A percentile compares a stretch with the other conserved stretches of the same genome.
phyloP scores from a whole-genome alignment of 2,329 filamentous ascomycete genomes.

The Ampelomyces quisqualis region DNA sequence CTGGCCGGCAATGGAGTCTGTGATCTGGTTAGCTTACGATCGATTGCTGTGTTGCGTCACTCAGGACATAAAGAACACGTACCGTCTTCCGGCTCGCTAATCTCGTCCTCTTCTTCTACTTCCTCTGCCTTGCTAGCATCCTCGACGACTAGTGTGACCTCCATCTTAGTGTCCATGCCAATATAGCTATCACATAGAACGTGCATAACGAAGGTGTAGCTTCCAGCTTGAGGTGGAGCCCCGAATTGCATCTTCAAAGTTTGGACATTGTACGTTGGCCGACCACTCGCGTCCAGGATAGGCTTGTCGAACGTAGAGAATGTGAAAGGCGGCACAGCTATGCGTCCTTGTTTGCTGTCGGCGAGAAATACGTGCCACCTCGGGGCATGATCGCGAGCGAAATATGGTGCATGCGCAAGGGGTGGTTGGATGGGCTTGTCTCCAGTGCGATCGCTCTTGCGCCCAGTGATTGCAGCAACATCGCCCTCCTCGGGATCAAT shows the following conservation, averaged over 20 bases:
- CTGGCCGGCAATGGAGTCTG: slow-evolving; percentile 86
- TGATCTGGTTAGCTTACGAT: slow-evolving; percentile 32
- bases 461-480: slow-evolving; percentile 77
- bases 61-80: slow-evolving; percentile 45
- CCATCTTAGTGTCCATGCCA: slow-evolving; percentile 88
- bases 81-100: slow-evolving; percentile 98
- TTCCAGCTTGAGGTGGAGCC: slow-evolving; percentile 85
- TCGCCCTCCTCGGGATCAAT: slow-evolving; percentile 92
- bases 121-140: slow-evolving; percentile 81
- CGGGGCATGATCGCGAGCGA: slow-evolving; percentile 83
- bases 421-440: slow-evolving; percentile 72
- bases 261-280: slow-evolving; percentile 91
- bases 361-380: slow-evolving; percentile 94
- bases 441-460: slow-evolving; percentile 66
- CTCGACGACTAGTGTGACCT: slow-evolving; percentile 85
- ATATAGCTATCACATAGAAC: slow-evolving; percentile 93
- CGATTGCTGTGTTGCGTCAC: slow-evolving; percentile 5
- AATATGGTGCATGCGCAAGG: slow-evolving; percentile 87
- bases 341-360: slow-evolving; percentile 90
- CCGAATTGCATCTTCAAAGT: slow-evolving; percentile 97
- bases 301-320: slow-evolving; percentile 91
- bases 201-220: slow-evolving; percentile 94
- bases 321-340: slow-evolving; percentile 95
- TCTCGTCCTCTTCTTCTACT: slow-evolving; percentile 85
- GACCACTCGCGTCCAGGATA: slow-evolving; percentile 74